Percentiles rank a stretch among this genome's conserved stretches.
Conservation (phyloP, 495 filamentous ascomycete species). For the Lichina pygmaea region DNA sequence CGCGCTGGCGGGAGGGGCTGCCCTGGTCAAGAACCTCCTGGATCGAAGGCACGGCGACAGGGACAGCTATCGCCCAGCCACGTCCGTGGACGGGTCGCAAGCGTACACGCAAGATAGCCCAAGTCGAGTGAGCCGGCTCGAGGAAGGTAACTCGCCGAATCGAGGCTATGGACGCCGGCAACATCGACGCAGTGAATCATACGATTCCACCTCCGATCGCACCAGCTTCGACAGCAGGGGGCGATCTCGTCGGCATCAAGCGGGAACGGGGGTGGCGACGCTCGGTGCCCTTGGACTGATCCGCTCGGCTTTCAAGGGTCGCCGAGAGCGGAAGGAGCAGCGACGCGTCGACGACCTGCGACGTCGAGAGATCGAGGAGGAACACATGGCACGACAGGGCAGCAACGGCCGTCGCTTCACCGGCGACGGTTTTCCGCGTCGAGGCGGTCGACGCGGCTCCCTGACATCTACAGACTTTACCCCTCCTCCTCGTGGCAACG, state of each 20-base stretch:
- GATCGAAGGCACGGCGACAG: conserved; percentile 29
- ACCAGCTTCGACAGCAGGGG: conserved; percentile 9
- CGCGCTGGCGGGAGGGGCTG: conserved; percentile 36
- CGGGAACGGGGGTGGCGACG: conserved; percentile 36
- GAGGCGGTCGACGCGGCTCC: conserved; percentile 21
- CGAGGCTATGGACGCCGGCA: conserved; percentile 14
- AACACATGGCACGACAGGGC: conserved; percentile 25
- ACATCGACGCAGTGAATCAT: conserved; percentile 14
- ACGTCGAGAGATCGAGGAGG: conserved; percentile 28
- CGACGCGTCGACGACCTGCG: conserved; percentile 33
- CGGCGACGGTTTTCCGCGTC: conserved; percentile 31
- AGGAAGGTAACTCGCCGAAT: conserved; percentile 13
- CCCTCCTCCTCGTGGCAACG: not conserved
- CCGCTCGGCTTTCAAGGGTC: conserved; percentile 35
- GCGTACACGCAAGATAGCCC: conserved; percentile 2
- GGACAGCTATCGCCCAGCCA: conserved; percentile 27
- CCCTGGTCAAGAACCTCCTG: conserved; percentile 34
- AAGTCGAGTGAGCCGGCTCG: conserved; percentile 10
- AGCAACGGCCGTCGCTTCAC: conserved; percentile 24
- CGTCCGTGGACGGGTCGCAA: conserved; percentile 9
- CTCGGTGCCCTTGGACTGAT: conserved; percentile 37
- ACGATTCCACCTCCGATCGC: conserved; percentile 13
- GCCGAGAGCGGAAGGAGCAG: conserved; percentile 33
- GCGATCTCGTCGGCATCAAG: conserved; percentile 16
- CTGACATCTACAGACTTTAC: conserved; percentile 5